These are phyloP conservation scores for Metschnikowia peoriensis DNA, from an alignment of 805 yeast genomes.

Conservation along the genomic window DNA sequence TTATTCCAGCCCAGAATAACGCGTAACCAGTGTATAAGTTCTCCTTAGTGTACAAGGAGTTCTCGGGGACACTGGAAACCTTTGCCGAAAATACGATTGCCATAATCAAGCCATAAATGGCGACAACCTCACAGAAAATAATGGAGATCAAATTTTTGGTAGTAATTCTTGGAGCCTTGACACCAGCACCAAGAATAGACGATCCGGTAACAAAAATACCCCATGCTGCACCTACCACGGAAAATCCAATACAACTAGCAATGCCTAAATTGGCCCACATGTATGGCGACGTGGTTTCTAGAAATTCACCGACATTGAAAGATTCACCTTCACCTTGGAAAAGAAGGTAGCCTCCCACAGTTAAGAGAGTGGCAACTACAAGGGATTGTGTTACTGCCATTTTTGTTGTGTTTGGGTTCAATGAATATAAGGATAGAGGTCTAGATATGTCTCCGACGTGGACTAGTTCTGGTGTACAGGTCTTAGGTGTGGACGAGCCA, in stretches of 20 bases:
- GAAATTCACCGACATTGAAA: constrained; percentile 87
- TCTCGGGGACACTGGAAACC: constrained; percentile 62
- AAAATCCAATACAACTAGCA: constrained; percentile 84
- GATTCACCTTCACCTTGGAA: constrained; percentile 91
- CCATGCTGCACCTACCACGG: constrained; percentile 99
- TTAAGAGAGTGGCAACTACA: constrained; percentile 31
- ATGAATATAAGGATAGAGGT: not conserved
- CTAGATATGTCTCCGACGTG: constrained; percentile 14
- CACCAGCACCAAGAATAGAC: constrained; percentile 96
- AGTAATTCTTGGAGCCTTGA: constrained; percentile 94
- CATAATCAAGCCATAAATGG: constrained; percentile 96
- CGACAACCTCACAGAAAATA: constrained; percentile 98
- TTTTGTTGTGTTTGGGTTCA: constrained; percentile 1
- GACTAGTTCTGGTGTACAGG: constrained; percentile 12
- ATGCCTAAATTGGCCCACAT: constrained; percentile 96
- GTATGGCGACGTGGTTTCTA: constrained; percentile 85
- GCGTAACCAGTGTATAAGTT: constrained; percentile 94
- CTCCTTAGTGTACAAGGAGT: constrained; percentile 68
- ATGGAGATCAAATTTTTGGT: constrained; percentile 95
- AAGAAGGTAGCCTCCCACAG: constrained; percentile 58
- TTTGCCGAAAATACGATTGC: constrained; percentile 96
- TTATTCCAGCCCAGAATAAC: constrained; percentile 96
- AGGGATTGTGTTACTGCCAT: constrained; percentile 26
- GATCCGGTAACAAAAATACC: constrained; percentile 96
- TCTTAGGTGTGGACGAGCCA: not conserved